phyloP scores from a whole-genome alignment of 2,329 filamentous ascomycete genomes.

The Aureobasidium melanogenum region DNA sequence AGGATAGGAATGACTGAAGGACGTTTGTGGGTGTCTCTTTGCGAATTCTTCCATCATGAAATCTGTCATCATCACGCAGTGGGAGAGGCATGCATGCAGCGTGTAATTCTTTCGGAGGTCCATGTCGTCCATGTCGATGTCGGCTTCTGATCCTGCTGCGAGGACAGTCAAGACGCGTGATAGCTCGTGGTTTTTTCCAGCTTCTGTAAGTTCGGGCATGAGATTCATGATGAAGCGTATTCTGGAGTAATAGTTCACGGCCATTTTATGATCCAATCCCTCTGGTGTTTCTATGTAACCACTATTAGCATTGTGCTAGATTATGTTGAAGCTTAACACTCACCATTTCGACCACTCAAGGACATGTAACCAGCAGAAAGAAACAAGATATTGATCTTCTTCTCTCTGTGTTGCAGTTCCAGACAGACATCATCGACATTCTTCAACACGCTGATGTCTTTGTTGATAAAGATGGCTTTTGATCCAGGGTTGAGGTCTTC shows the following conservation, averaged over 20 bases:
- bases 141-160: slow-evolving; percentile 44
- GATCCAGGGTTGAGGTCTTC: slow-evolving; percentile 30
- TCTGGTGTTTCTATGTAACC: slow-evolving; percentile 45
- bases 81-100: slow-evolving; percentile 29
- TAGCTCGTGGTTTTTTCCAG: slow-evolving; percentile 31
- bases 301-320: background rate
- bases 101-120: slow-evolving; percentile 32
- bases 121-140: slow-evolving; percentile 39
- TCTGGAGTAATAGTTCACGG: slow-evolving; percentile 49
- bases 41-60: slow-evolving; percentile 45
- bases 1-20: slow-evolving; percentile 43
- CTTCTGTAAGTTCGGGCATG: slow-evolving; percentile 44
- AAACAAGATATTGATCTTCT: slow-evolving; percentile 47
- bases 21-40: slow-evolving; percentile 34
- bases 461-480: slow-evolving; percentile 32
- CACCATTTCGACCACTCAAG: slow-evolving; percentile 27
- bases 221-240: slow-evolving; percentile 50
- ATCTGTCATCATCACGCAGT: slow-evolving; percentile 41
- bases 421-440: slow-evolving; percentile 36
- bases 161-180: slow-evolving; percentile 49
- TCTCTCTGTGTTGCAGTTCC: slow-evolving; percentile 43
- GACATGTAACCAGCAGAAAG: slow-evolving; percentile 43
- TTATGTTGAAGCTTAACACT: background rate
- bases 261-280: slow-evolving; percentile 44
- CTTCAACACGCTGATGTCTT: slow-evolving; percentile 31